phyloP scores from a whole-genome alignment of 805 yeast genomes.

The Candida saitoana region DNA sequence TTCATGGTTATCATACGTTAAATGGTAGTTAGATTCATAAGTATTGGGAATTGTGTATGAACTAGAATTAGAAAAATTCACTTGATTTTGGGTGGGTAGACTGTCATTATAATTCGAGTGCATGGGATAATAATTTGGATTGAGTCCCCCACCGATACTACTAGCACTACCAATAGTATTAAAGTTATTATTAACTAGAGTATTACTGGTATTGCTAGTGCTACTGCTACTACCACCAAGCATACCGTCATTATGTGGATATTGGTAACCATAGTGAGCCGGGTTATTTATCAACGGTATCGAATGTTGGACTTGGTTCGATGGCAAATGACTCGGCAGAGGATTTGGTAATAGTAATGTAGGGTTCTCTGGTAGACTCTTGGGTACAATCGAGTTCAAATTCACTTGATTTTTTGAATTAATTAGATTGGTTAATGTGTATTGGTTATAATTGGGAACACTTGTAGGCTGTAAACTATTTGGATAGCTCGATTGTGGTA shows the following conservation, averaged over 20 bases:
- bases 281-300: background rate
- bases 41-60: background rate
- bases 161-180: background rate
- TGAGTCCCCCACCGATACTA: background rate
- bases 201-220: no score
- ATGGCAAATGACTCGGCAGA: background rate
- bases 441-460: background rate
- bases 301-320: background rate
- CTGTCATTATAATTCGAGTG: background rate
- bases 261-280: background rate
- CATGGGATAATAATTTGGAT: background rate
- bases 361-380: background rate
- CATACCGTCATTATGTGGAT: background rate
- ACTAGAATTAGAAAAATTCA: background rate
- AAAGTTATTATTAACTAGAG: background rate
- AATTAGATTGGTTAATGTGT: background rate
- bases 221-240: no score
- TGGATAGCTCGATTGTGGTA: background rate
- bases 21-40: background rate
- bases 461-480: background rate
- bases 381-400: background rate
- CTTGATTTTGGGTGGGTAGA: background rate
- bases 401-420: background rate
- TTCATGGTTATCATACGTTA: background rate
- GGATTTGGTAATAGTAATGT: background rate